Evolutionary conservation across 805 yeast genomes (phyloP).

Genomic region (Candida schatavii): DNA sequence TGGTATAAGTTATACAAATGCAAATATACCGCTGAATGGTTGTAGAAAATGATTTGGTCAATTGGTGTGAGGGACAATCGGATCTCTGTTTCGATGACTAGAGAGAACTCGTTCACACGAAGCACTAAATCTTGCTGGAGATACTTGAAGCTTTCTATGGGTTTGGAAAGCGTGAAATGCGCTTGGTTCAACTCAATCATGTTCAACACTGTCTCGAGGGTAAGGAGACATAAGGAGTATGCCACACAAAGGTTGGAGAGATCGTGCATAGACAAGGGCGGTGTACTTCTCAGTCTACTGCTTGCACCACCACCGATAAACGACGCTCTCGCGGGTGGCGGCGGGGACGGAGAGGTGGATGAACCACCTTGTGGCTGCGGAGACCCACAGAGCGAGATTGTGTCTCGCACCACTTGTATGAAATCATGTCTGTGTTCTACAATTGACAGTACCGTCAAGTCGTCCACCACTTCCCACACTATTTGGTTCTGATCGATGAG

Average conservation of each 20-base stretch:
- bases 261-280: background rate
- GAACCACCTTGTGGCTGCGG: background rate
- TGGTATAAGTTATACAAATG: conserved; percentile 32
- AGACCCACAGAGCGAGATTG: conserved; percentile 10
- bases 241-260: conserved; percentile 1
- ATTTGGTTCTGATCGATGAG: conserved; percentile 26
- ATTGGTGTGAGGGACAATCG: background rate
- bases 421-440: conserved; percentile 19
- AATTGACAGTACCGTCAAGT: conserved; percentile 26
- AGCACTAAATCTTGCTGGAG: background rate
- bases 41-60: conserved; percentile 21
- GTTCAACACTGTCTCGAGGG: conserved; percentile 1
- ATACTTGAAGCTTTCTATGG: background rate
- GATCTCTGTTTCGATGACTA: conserved; percentile 3
- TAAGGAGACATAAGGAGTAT: conserved; percentile 2
- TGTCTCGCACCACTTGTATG: conserved; percentile 19
- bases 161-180: background rate
- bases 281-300: too few relatives aligned
- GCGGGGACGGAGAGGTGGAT: background rate
- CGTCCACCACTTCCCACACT: conserved; percentile 22
- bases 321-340: background rate
- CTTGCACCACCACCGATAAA: too few relatives aligned
- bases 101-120: background rate
- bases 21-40: conserved; percentile 23
- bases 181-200: conserved; percentile 2